These are phyloP conservation scores for Metarhizium robertsii DNA, from an alignment of 2,329 filamentous ascomycete genomes.

Conservation along the genomic window DNA sequence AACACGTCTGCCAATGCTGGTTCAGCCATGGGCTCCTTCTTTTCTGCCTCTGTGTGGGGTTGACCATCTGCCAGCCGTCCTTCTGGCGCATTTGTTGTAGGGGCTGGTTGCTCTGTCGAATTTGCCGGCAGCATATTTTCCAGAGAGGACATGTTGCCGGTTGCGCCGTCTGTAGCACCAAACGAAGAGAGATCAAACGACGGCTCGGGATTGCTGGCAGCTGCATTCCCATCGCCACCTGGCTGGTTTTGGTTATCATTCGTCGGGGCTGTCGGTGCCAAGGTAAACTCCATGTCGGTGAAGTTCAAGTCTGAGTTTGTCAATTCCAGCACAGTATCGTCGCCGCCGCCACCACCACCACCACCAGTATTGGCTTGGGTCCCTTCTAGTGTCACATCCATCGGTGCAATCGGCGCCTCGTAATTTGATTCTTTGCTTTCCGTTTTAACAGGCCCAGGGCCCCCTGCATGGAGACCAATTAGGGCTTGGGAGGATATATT, in stretches of 20 bases:
- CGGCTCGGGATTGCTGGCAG: constrained; percentile 21
- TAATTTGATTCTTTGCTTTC: constrained; percentile 16
- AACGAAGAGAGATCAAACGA: constrained; percentile 39
- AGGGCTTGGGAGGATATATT: constrained; percentile 1
- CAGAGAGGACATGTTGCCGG: constrained; percentile 18
- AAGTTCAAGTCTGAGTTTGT: constrained; percentile 36
- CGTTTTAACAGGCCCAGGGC: constrained; percentile 10
- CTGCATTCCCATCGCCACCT: background rate
- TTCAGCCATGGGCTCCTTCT: constrained; percentile 17
- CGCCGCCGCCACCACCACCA: constrained; percentile 10
- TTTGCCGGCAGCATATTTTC: constrained; percentile 21
- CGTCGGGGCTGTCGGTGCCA: constrained; percentile 38
- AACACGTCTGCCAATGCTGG: constrained; percentile 36
- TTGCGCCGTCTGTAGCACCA: constrained; percentile 22
- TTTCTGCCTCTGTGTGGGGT: constrained; percentile 13
- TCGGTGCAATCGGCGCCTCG: constrained; percentile 18
- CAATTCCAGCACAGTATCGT: constrained; percentile 9
- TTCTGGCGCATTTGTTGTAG: constrained; percentile 7
- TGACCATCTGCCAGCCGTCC: constrained; percentile 5
- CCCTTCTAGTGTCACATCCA: constrained; percentile 15
- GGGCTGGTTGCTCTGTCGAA: constrained; percentile 8
- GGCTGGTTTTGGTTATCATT: constrained; percentile 19
- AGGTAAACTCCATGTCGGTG: constrained; percentile 47
- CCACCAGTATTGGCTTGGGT: constrained; percentile 13
- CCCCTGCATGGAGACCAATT: background rate